phyloP scores from a whole-genome alignment of 768 basidiomycete species.

The Lactarius deliciosus region DNA sequence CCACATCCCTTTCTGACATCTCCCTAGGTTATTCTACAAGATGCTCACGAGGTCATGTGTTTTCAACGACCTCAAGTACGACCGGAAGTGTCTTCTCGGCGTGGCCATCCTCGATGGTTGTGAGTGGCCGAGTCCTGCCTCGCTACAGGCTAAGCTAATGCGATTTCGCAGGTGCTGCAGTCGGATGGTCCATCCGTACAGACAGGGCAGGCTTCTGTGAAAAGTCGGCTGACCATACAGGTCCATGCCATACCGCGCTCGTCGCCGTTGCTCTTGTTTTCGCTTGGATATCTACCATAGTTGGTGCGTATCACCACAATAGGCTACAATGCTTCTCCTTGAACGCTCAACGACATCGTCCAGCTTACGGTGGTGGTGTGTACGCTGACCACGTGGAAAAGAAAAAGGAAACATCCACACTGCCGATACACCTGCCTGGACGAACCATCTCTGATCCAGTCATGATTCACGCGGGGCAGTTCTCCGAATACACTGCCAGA shows the following conservation, averaged over 20 bases:
- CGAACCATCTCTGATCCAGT: conserved; percentile 12
- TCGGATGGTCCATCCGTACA: conserved; percentile 16
- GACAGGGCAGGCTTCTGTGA: conserved; percentile 10
- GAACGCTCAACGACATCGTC: not conserved
- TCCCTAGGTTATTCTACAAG: conserved; percentile 17
- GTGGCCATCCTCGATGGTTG: conserved; percentile 14
- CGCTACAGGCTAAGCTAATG: not conserved
- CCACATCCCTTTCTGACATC: not conserved
- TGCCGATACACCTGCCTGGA: conserved; percentile 8
- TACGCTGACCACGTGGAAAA: conserved; percentile 6
- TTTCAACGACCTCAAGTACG: conserved; percentile 14
- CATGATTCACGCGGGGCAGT: conserved; percentile 14
- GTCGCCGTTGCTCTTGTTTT: conserved; percentile 8
- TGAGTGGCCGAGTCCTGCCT: not conserved
- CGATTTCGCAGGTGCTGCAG: conserved; percentile 4
- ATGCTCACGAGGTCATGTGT: conserved; percentile 7
- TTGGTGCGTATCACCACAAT: conserved; percentile 12
- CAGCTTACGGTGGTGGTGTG: conserved; percentile 10
- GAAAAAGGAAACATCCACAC: conserved; percentile 8
- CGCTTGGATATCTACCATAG: conserved; percentile 8
- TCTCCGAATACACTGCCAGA: not conserved
- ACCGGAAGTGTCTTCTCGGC: conserved; percentile 1
- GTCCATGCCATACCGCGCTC: conserved; percentile 5
- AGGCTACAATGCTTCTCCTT: not conserved
- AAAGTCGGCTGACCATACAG: not conserved